Percentiles rank a stretch among this genome's conserved stretches.
Evolutionary conservation across 352 stramenopile genomes (phyloP).

Genomic region (Aphanomyces euteiches): DNA sequence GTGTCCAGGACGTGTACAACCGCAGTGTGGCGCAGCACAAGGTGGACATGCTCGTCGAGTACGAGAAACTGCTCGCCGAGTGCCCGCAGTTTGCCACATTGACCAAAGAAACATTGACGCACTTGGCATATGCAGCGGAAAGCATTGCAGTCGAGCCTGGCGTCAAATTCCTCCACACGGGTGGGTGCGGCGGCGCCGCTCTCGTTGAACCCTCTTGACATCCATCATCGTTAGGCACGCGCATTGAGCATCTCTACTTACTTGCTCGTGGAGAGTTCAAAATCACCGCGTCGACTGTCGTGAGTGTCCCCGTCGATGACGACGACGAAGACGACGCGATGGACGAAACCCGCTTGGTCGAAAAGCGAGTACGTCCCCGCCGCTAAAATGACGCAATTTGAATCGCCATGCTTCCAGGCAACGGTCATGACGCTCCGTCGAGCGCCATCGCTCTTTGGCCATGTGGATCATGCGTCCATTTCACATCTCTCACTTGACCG

Average conservation of each 20-base stretch:
- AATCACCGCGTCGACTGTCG: conserved; percentile 39
- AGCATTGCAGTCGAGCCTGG: conserved; percentile 44
- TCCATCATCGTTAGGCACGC: conserved; percentile 36
- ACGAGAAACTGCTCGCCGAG: conserved; percentile 50
- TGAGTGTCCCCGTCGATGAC: not conserved
- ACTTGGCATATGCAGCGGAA: conserved; percentile 62
- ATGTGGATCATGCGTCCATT: conserved; percentile 36
- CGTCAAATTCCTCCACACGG: conserved; percentile 42
- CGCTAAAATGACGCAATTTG: conserved; percentile 6
- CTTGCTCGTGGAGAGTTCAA: conserved; percentile 65
- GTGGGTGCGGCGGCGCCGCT: not conserved
- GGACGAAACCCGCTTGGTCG: conserved; percentile 7
- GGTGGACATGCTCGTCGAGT: conserved; percentile 53
- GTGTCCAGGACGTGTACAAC: conserved; percentile 48
- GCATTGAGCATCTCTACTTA: conserved; percentile 58
- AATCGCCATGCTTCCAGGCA: conserved; percentile 21
- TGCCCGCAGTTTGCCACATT: conserved; percentile 48
- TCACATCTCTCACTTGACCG: too few species aligned
- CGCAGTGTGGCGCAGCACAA: conserved; percentile 71
- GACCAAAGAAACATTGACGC: conserved; percentile 49
- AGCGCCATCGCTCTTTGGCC: conserved; percentile 65
- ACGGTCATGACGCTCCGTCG: conserved; percentile 55
- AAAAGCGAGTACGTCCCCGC: conserved; percentile 9
- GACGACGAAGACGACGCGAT: not conserved
- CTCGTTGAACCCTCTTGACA: not conserved